Base-by-base conservation (phyloP, 805 yeast species). In the Candida odintsovae region DNA sequence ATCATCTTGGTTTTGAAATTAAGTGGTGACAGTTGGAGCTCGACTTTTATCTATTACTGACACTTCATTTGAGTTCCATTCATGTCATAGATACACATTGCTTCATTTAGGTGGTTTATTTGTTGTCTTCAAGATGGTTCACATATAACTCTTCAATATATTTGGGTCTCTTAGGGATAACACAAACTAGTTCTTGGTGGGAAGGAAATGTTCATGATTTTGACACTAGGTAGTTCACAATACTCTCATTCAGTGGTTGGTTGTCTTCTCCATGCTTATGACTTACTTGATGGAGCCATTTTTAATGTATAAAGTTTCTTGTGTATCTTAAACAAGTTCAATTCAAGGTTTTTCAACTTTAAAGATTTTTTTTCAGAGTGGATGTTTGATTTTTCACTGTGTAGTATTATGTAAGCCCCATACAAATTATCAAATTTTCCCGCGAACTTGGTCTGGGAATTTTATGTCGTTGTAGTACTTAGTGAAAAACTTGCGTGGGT, bases 281-380 rank as follows among this genome's bases (percentile, higher is more conserved):
- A 67, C 72, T 67, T 67, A 68, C 72, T 66, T 61, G 73, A 70
- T 70, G 74, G 73, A 68, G 75, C 75, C 75, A 70, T 70, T 69
- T 62, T 64, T 49, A 42, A 35, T 49, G 43, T 44, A 39, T 49
- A 38, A 33, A 47, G 42, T 28, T 37, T 44, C 29, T 22, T 26
- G 37, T 38, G 10, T 21, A 39, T 19, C 26, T 23, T 22, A 23
- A 8, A 44, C 23, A 36, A 44, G 33, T 23, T 20, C 42, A 36
- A 31, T 19, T 31, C 21, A 38, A 38, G 35, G 26, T 37, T 45
- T 21, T 29, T 28, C 31, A 35, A 35, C 33, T 46, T 42, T 42
- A 38, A 38, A 33, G 36, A 33, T 33, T 33, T 33, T 33, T 33
- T 33, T 20, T 16, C 36, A 16, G 36, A 33, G 36, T 33, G 36